Evolutionary conservation across 768 basidiomycete genomes (phyloP), one percentile per base, ranked within the genome.

Genomic region (Dioszegia crocea): DNA sequence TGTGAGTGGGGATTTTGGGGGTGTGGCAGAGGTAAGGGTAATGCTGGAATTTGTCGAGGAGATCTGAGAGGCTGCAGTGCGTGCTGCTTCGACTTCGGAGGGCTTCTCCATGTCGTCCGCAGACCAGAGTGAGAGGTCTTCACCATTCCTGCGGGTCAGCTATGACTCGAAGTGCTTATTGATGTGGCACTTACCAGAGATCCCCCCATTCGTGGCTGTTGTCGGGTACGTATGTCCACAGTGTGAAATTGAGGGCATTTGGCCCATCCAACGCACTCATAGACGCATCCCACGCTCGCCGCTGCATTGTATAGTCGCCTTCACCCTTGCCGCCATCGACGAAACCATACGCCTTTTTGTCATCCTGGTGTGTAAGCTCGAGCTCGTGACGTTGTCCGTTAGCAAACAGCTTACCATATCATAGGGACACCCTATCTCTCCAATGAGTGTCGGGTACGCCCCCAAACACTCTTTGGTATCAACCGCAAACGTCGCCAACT

Each of bases 61-160:
- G 51, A 53, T 53, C 29, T 45, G 44, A 19, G 33, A 33, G 8
- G 33, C 33, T 6, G 33, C 33, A 14, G 14, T 14, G 6, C 33
- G 6, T 6, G 33, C 30, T 9, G 4, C 27, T 6, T 45, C 45
- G 2, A 56, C 27, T 4, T 61, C 59, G 44, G 33, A 44, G 24
- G 27, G 57, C 9, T 61, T 49, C 17, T 50, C 36, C 9, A 52
- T 23, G 73, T 97, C 92, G 64, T 91, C 89, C 3, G 76, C 64
- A 65, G 86, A 87, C 89, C 89, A 97, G 14, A 98, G 62, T 63
- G 88, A 91, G 59, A 98, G 75, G 78, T 98, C 94, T 78, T 99
- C 94, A 78, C 89, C 84, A 75, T 97, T 93, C 70, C 70, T 72
- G 27, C 33, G 6, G 8, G 23, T 59, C 41, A 59, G 41, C 33